Conservation (phyloP, 2,329 filamentous ascomycete species). For the Trichoderma simmonsii region DNA sequence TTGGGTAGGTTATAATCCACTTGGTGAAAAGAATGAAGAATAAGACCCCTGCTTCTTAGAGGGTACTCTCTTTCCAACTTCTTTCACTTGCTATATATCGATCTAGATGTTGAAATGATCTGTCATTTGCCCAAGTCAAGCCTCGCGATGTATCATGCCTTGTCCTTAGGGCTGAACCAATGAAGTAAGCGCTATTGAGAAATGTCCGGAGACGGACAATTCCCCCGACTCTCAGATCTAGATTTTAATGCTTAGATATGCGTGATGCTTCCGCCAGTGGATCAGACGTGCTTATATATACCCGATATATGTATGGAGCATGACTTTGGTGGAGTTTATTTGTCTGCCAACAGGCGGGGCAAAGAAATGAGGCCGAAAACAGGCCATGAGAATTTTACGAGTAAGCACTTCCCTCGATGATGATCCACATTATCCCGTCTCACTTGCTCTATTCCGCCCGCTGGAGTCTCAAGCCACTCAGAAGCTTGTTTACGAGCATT, state of each 20-base stretch:
- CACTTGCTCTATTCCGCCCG: not conserved
- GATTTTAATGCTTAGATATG: not conserved
- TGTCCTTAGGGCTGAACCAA: not conserved
- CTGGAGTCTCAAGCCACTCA: slow-evolving; percentile 4
- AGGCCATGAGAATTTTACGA: not conserved
- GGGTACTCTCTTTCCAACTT: not conserved
- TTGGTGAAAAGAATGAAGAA: not conserved
- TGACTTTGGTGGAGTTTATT: not conserved
- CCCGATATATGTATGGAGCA: not conserved
- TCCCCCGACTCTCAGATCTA: not conserved
- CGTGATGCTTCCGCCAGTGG: not conserved
- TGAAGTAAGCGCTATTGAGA: not conserved
- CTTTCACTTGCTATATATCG: not conserved
- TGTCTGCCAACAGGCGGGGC: not conserved
- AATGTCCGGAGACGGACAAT: not conserved
- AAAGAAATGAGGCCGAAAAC: not conserved
- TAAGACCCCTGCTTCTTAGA: not conserved
- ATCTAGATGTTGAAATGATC: not conserved
- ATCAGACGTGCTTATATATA: not conserved
- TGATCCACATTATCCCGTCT: not conserved
- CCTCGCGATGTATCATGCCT: not conserved
- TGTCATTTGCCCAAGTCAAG: not conserved
- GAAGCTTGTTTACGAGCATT: not conserved
- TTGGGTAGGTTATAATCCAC: not conserved
- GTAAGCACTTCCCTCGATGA: not conserved